Base-by-base conservation (phyloP, 2,329 filamentous ascomycete genomes). In the Teratosphaeria zuluensis region DNA sequence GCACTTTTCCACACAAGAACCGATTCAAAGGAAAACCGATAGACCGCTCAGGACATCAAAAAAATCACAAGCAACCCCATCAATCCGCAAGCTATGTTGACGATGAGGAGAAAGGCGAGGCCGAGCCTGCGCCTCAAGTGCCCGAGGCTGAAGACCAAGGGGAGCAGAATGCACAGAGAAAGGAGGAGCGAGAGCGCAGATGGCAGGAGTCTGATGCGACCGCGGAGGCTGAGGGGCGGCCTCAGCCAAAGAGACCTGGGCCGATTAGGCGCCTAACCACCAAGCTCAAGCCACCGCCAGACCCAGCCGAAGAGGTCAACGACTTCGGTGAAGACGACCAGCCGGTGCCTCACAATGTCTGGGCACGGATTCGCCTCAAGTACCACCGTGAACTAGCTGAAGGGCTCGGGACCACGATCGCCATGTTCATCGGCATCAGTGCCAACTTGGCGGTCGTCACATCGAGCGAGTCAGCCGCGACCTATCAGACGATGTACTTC, bases 351-450 rank as follows among this genome's bases (percentile, higher is more conserved):
- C 35, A 55, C 33, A 55, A 55, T 24, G 19, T 35, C 9, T 55
- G 32, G 54, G 54, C 54, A 12, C n/a, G 19, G 16, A 19, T 55
- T 21, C 54, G 54, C 16, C 16, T 46, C n/a, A 55, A 48, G 54
- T 33, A 55, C 54, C 31, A 35, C 14, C 30, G 54, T 16, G 8
- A 80, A 1, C 82, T 88, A 60, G 83, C 84, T 1, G 86, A 89
- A 28, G 80, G 78, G 76, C 76, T 78, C 28, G 53, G 54, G 19
- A 78, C 76, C 70, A 77, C 64, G 1, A 58, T 65, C 46, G 58
- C 65, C 58, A 58, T 68, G 42, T 61, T 64, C 54, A 58, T 62
- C n/a, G 63, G 66, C 24, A 58, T 65, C 3, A 61, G 58, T 57
- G 61, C 65, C 56, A 67, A 69, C 61, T 61, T 73, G 38, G 61